Evolutionary conservation across 257 asterid genomes (phyloP).

Genomic region (Solanum boliviense): DNA sequence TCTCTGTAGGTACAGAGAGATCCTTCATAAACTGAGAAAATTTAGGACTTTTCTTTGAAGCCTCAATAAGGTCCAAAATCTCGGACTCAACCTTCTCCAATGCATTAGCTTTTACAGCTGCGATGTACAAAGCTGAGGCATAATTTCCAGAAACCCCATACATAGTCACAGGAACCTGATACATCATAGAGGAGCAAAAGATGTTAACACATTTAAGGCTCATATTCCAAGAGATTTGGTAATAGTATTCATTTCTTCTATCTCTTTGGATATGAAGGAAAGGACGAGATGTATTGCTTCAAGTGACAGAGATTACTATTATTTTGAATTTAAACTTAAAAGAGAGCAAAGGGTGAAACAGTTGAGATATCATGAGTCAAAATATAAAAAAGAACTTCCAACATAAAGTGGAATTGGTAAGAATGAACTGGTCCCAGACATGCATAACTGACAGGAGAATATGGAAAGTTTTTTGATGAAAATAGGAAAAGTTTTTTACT

Average conservation of each 20-base stretch:
- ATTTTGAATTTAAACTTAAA: not conserved
- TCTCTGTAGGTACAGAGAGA: conserved; percentile 43
- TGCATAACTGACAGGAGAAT: not conserved
- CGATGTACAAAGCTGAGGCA: conserved; percentile 78
- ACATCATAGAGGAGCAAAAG: not conserved
- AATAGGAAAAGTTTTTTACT: not conserved
- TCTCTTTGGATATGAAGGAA: not conserved
- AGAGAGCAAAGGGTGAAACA: not conserved
- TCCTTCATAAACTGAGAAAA: conserved; percentile 83
- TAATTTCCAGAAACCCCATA: conserved; percentile 88
- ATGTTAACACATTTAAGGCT: not conserved
- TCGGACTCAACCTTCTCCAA: conserved; percentile 88
- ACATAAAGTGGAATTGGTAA: not conserved
- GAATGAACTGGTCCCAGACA: not conserved
- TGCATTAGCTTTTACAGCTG: conserved; percentile 65
- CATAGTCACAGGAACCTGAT: conserved; percentile 73
- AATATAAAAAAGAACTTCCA: not conserved
- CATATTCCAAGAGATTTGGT: not conserved
- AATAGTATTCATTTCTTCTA: not conserved
- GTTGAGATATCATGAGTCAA: not conserved
- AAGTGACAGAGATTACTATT: not conserved
- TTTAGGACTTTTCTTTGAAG: conserved; percentile 64
- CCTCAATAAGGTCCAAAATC: conserved; percentile 55
- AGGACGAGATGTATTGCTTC: not conserved
- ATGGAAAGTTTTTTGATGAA: not conserved